Evolutionary conservation across 2,329 filamentous ascomycete species (phyloP), one percentile per base, ranked within the genome.

Genomic region (Penicillium sp.): DNA sequence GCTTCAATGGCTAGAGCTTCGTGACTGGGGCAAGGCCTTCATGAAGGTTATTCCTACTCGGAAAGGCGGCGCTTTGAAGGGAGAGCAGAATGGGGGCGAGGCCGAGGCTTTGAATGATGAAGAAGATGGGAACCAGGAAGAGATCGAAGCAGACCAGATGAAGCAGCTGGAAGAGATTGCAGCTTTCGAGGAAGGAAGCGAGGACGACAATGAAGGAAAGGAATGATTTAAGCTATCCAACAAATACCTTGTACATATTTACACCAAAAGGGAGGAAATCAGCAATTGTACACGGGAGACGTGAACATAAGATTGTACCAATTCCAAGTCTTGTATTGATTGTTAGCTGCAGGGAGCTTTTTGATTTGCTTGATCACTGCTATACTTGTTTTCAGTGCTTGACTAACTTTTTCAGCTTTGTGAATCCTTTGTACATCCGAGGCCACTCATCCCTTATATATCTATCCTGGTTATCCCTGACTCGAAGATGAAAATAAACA

Each of bases 21-120:
- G 89, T 2, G 89, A 97, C 71, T 99, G 94, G 94, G 92, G 88
- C 1, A 80, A 89, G 68, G 92, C 94, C 0, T 99, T 99, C 71
- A 77, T 92, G 75, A 82, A 84, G 48, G 91, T 95, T 4, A 92
- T 99, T 63, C 94, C 94, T 0, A 91, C 91, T 75, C 81, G 94
- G 59, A 99, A 99, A 73, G 91, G 90, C 0, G 91, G 88, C 0
- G 83, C 81, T 52, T 69, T 96, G 64, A 90, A 80, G 55, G 66
- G 50, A 10, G 64, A 60, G 1, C 66, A 68, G 5, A 68, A 40
- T n/a, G 55, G 44, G 7, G 54, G 55, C 7, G 48, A 47, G n/a
- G 51, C 47, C 4, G 43, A 49, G 5, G 55, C 36, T 9, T 53
- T 53, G 12, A 68, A 60, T 4, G 69, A 65, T 5, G 57, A 51